Evolutionary conservation across 495 filamentous ascomycete genomes (phyloP).

Genomic region (Lichina pygmaea): DNA sequence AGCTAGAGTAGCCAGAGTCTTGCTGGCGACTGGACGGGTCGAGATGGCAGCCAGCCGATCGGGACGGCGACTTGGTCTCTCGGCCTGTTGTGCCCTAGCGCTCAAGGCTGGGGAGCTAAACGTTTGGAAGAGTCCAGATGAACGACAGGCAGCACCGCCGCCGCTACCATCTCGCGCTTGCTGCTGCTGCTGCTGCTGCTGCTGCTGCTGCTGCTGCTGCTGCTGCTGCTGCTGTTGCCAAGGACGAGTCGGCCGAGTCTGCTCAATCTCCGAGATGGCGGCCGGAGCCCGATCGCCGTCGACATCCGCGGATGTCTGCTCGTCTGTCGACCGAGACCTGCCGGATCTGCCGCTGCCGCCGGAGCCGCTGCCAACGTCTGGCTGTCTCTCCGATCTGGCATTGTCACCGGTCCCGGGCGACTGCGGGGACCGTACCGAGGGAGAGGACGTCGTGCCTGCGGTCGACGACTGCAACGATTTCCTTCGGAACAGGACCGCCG

Average conservation of each 20-base stretch:
- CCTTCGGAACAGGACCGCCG: neutral
- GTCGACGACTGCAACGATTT: slow-evolving; percentile 1
- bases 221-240: neutral
- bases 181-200: neutral
- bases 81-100: too few species aligned
- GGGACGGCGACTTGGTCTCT: too few species aligned
- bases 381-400: neutral
- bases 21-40: neutral
- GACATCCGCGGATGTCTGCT: neutral
- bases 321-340: neutral
- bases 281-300: neutral
- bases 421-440: neutral
- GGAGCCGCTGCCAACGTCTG: neutral
- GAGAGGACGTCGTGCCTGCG: neutral
- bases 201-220: neutral
- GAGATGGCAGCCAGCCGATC: neutral
- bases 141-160: neutral
- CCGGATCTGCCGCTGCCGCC: neutral
- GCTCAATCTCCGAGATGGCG: neutral
- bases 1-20: neutral
- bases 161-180: neutral
- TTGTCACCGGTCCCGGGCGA: neutral
- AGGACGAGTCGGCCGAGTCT: too few species aligned
- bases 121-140: neutral
- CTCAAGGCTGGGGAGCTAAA: neutral